A percentile compares a stretch with the other conserved stretches of the same genome.
phyloP scores from a whole-genome alignment of 2,329 filamentous ascomycete genomes.

The Pseudocercospora macadamiae region DNA sequence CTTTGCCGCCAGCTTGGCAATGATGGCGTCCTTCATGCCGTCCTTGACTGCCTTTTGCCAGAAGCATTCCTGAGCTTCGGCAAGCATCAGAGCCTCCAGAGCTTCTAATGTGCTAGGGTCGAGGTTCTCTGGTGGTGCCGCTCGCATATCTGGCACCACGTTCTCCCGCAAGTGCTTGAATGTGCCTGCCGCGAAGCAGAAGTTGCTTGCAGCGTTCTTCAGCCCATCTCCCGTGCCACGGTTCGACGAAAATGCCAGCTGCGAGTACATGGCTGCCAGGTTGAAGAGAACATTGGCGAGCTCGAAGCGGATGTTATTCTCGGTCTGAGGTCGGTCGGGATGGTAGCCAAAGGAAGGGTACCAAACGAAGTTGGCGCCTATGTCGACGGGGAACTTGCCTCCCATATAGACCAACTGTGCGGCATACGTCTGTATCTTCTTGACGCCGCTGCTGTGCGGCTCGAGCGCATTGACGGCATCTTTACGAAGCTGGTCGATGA shows the following conservation, averaged over 20 bases:
- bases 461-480: slow-evolving; percentile 90
- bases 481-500: slow-evolving; percentile 78
- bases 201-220: slow-evolving; percentile 86
- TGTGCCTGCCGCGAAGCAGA: slow-evolving; percentile 83
- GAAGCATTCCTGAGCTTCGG: slow-evolving; percentile 95
- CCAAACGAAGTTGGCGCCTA: slow-evolving; percentile 95
- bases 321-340: slow-evolving; percentile 31
- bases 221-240: slow-evolving; percentile 78
- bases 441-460: slow-evolving; percentile 81
- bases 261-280: slow-evolving; percentile 88
- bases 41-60: slow-evolving; percentile 98
- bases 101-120: slow-evolving; percentile 84
- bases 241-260: slow-evolving; percentile 81
- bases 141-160: slow-evolving; percentile 80
- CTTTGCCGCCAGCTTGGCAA: slow-evolving; percentile 86
- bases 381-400: slow-evolving; percentile 95
- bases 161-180: slow-evolving; percentile 74
- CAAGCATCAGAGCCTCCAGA: slow-evolving; percentile 79
- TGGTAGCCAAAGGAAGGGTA: slow-evolving; percentile 85
- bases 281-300: slow-evolving; percentile 93
- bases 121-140: slow-evolving; percentile 87
- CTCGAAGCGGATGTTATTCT: slow-evolving; percentile 76
- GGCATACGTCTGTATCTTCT: slow-evolving; percentile 87
- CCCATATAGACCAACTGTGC: slow-evolving; percentile 91
- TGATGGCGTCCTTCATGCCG: slow-evolving; percentile 85